A percentile compares a stretch with the other conserved stretches of the same genome.
phyloP scores from a whole-genome alignment of 352 stramenopile species.

The Globisporangium mamillatum region DNA sequence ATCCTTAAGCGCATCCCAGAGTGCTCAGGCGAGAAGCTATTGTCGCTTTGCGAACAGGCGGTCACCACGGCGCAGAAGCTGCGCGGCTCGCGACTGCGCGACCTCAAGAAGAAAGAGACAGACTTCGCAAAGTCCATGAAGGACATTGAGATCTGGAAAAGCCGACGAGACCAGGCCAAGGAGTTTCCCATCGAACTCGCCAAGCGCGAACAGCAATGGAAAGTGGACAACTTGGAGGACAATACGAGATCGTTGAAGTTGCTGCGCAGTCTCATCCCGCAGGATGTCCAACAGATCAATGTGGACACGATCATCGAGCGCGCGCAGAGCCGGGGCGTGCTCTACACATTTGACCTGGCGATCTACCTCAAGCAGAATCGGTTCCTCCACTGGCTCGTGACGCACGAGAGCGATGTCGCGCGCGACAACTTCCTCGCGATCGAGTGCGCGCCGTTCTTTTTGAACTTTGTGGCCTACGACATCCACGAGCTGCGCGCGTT shows the following conservation, averaged over 20 bases:
- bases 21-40: constrained; percentile 38
- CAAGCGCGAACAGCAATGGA: constrained; percentile 50
- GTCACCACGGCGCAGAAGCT: constrained; percentile 43
- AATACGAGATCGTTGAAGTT: constrained; percentile 42
- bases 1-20: constrained; percentile 40
- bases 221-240: constrained; percentile 27
- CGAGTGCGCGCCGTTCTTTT: constrained; percentile 57
- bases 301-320: constrained; percentile 51
- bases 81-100: constrained; percentile 39
- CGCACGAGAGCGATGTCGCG: constrained; percentile 62
- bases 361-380: constrained; percentile 79
- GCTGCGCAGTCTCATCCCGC: constrained; percentile 46
- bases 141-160: constrained; percentile 71
- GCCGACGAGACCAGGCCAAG: constrained; percentile 47
- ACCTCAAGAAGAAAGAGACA: constrained; percentile 49
- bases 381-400: constrained; percentile 76
- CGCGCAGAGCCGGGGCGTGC: constrained; percentile 26
- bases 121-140: constrained; percentile 52
- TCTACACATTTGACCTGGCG: constrained; percentile 76
- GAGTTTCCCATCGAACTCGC: constrained; percentile 55
- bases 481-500: constrained; percentile 65
- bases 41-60: constrained; percentile 43
- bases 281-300: constrained; percentile 56
- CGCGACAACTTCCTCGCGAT: constrained; percentile 70
- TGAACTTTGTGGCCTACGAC: constrained; percentile 66